Conservation (phyloP, 257 asterid genomes). For the Przewalskia tangutica region DNA sequence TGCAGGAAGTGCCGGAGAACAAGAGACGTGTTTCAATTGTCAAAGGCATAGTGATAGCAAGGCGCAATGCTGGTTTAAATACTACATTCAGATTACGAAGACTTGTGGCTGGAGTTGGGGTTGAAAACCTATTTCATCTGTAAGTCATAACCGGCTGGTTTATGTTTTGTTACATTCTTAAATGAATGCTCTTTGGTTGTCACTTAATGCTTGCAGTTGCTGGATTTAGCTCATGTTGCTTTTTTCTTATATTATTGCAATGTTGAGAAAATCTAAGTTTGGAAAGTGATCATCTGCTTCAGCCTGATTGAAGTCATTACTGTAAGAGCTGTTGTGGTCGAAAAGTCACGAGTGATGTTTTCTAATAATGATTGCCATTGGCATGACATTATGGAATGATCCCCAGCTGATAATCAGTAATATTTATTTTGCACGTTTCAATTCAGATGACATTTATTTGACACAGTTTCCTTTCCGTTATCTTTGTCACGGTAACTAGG, state of each 20-base stretch:
- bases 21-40: constrained; percentile 70
- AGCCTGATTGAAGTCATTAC: background rate
- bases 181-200: too few relatives aligned
- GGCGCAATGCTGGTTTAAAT: constrained; percentile 83
- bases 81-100: constrained; percentile 88
- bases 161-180: background rate
- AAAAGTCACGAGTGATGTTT: background rate
- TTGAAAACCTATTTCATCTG: constrained; percentile 68
- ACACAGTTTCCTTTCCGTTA: background rate
- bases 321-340: background rate
- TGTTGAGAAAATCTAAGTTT: background rate
- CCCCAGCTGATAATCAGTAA: background rate
- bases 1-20: constrained; percentile 94
- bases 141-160: constrained; percentile 28
- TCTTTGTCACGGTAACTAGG: background rate
- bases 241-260: background rate
- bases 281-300: background rate
- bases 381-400: background rate
- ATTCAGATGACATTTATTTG: background rate
- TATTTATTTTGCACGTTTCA: background rate
- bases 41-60: constrained; percentile 92
- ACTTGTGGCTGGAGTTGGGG: constrained; percentile 65
- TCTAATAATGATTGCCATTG: background rate
- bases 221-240: background rate
- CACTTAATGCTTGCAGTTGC: background rate